These are phyloP conservation scores for Xylariales sp. DNA, from an alignment of 2,329 filamentous ascomycete genomes.

Conservation along the genomic window DNA sequence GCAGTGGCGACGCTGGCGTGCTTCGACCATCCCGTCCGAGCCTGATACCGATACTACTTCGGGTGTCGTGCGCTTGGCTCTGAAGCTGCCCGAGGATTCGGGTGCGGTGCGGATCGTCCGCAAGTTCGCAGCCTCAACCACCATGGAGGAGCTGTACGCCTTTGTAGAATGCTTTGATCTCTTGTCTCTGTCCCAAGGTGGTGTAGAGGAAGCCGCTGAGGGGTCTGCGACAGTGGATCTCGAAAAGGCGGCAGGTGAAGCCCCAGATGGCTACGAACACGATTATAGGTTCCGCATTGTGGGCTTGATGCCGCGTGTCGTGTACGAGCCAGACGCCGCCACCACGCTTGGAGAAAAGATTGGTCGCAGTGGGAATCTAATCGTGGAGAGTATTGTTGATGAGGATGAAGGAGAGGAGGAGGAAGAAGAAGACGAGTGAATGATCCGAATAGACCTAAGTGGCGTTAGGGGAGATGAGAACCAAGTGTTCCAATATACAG, in stretches of 20 bases:
- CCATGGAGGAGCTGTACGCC: conserved; percentile 86
- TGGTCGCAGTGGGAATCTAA: conserved; percentile 79
- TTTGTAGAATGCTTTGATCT: conserved; percentile 89
- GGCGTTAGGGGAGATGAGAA: no score
- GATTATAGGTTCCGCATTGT: conserved; percentile 82
- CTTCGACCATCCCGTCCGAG: conserved; percentile 61
- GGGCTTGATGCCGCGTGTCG: conserved; percentile 77
- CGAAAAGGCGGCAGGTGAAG: conserved; percentile 26
- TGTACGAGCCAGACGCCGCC: conserved; percentile 66
- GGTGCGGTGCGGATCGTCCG: conserved; percentile 73
- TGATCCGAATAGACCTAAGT: neutral
- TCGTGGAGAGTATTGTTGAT: conserved; percentile 69
- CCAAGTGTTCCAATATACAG: neutral
- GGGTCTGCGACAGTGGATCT: no score
- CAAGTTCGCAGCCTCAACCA: conserved; percentile 64
- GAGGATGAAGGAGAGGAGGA: conserved; percentile 30
- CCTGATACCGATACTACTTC: conserved; percentile 54
- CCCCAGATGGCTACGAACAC: conserved; percentile 69
- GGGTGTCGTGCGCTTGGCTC: conserved; percentile 66
- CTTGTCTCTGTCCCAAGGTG: conserved; percentile 44
- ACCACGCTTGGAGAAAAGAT: conserved; percentile 68
- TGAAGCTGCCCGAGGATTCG: conserved; percentile 55
- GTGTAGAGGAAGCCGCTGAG: conserved; percentile 17
- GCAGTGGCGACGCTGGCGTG: conserved; percentile 81
- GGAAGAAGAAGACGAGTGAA: conserved; percentile 10